phyloP scores from a whole-genome alignment of 129 eudicot genomes.

The Sambucus nigra region DNA sequence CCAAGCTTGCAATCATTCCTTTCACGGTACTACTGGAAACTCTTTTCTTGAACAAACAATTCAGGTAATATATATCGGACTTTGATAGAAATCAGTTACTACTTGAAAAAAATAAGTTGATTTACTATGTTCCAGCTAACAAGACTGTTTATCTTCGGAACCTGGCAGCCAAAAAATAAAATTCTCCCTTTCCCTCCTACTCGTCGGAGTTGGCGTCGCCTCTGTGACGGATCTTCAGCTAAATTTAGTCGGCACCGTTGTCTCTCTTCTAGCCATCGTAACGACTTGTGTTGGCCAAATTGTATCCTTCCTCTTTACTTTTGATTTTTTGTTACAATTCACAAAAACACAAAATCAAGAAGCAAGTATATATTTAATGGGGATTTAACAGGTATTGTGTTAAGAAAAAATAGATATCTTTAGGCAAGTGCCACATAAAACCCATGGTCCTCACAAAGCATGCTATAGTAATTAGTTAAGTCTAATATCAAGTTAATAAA shows the following conservation, averaged over 20 bases:
- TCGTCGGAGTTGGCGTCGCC: constrained; percentile 86
- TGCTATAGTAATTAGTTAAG: no score
- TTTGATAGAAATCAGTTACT: neutral
- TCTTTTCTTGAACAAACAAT: constrained; percentile 66
- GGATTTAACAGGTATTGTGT: no score
- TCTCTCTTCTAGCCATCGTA: constrained; percentile 73
- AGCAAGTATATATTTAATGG: no score
- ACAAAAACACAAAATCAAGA: no score
- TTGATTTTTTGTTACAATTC: neutral
- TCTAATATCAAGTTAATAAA: no score
- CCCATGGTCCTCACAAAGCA: no score
- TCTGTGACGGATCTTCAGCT: constrained; percentile 90
- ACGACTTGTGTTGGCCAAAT: constrained; percentile 95
- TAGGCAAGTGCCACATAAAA: no score
- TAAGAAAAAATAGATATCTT: no score
- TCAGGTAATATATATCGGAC: constrained; percentile 41
- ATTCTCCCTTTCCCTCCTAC: constrained; percentile 60
- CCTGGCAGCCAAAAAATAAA: constrained; percentile 73
- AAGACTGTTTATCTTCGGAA: neutral
- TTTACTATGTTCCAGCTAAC: neutral
- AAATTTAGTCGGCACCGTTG: constrained; percentile 62
- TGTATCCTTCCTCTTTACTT: constrained; percentile 35
- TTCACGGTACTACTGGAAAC: constrained; percentile 91
- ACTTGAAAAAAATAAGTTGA: neutral
- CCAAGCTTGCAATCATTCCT: constrained; percentile 89